Evolutionary conservation across 495 filamentous ascomycete genomes (phyloP).

Genomic region (Hypoxylon subgilvum): DNA sequence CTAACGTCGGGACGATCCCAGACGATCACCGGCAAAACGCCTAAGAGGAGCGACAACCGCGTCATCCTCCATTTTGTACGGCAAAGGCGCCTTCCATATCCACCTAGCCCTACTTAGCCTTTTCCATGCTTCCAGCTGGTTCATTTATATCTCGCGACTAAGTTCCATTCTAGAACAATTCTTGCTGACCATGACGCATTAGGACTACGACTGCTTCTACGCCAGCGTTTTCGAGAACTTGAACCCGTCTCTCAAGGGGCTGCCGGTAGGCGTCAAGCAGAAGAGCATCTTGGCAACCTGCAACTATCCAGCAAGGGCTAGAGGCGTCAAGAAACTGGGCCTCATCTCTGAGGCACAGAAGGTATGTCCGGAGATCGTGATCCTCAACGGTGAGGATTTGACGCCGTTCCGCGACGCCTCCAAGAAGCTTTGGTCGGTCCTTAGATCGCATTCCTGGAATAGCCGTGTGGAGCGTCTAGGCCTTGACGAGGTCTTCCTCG

Average conservation of each 20-base stretch:
- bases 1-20: slow-evolving; percentile 31
- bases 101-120: not conserved
- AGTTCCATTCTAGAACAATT: not conserved
- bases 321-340: slow-evolving; percentile 83
- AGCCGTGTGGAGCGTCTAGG: slow-evolving; percentile 78
- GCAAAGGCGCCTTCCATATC: too few species aligned
- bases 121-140: too few species aligned
- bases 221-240: slow-evolving; percentile 85
- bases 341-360: slow-evolving; percentile 80
- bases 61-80: slow-evolving; percentile 83
- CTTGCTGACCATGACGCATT: slow-evolving; percentile 7
- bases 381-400: slow-evolving; percentile 86
- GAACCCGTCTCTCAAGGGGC: slow-evolving; percentile 70
- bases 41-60: slow-evolving; percentile 64
- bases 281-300: slow-evolving; percentile 94
- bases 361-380: slow-evolving; percentile 81
- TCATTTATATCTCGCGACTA: not conserved
- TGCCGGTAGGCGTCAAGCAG: slow-evolving; percentile 69
- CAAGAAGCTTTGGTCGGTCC: slow-evolving; percentile 74
- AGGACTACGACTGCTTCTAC: slow-evolving; percentile 96
- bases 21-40: slow-evolving; percentile 41
- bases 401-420: slow-evolving; percentile 84
- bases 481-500: slow-evolving; percentile 79
- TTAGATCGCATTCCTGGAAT: slow-evolving; percentile 75
- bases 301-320: slow-evolving; percentile 83